phyloP scores from a whole-genome alignment of 805 yeast genomes.

The Kurtzmaniella fragi region DNA sequence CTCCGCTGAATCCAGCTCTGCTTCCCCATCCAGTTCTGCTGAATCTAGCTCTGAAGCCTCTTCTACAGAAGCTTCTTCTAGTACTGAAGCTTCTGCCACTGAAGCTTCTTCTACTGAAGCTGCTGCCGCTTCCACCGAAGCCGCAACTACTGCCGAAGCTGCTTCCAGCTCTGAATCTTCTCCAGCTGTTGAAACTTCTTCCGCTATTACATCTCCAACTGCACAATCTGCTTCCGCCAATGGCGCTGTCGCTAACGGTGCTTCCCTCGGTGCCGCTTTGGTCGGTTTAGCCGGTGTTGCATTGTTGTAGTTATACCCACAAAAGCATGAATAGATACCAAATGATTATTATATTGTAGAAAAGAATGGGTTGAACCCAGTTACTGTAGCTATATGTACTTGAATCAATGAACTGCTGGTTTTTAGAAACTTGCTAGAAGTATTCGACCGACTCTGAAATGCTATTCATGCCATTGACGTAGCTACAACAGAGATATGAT shows the following conservation, averaged over 20 bases:
- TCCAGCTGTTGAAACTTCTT: conserved; percentile 18
- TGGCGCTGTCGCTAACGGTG: conserved; percentile 21
- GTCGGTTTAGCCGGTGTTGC: conserved; percentile 39
- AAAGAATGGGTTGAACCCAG: no score
- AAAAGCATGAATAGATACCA: background rate
- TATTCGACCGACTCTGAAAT: no score
- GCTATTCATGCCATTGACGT: no score
- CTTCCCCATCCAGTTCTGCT: background rate
- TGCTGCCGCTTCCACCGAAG: conserved; percentile 10
- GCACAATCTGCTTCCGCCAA: conserved; percentile 22
- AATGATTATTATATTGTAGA: background rate
- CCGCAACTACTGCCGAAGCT: conserved; percentile 10
- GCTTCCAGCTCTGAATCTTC: conserved; percentile 10
- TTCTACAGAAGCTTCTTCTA: conserved; percentile 15
- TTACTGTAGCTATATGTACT: no score
- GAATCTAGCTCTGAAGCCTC: conserved; percentile 15
- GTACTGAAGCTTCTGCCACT: conserved; percentile 14
- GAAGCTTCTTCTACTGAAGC: conserved; percentile 14
- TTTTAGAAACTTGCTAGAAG: no score
- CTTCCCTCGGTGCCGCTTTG: conserved; percentile 31
- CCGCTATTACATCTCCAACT: conserved; percentile 18
- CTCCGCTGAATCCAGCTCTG: conserved; percentile 14
- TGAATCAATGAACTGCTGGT: no score
- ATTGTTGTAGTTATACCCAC: conserved; percentile 15
- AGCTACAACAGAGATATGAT: no score